Evolutionary conservation across 495 filamentous ascomycete species (phyloP).

Genomic region (Tuber calosporum): DNA sequence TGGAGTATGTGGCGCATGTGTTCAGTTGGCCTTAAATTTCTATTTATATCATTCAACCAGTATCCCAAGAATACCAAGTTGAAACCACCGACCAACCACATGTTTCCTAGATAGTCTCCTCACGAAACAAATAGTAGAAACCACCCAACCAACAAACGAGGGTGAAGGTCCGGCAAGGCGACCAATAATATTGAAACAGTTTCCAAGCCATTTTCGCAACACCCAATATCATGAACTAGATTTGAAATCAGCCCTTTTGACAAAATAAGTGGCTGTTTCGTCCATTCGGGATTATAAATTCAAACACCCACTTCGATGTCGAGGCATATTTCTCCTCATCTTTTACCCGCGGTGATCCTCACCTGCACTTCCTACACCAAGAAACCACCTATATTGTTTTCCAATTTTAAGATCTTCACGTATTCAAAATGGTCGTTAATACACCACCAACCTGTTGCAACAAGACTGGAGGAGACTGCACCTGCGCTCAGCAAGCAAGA

Average conservation of each 20-base stretch:
- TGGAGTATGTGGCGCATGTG: too few relatives aligned
- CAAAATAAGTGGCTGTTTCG: background rate
- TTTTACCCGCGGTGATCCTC: conserved; percentile 3
- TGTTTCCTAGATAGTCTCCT: too few relatives aligned
- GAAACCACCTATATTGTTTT: background rate
- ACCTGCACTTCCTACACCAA: too few relatives aligned
- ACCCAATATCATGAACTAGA: background rate
- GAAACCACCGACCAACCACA: too few relatives aligned
- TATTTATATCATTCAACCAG: too few relatives aligned
- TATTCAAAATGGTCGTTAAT: conserved; percentile 16
- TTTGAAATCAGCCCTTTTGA: background rate
- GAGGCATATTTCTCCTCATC: background rate
- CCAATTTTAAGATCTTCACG: background rate
- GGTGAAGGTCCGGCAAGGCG: too few relatives aligned
- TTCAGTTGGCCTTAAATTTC: too few relatives aligned
- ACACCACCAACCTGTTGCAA: conserved; percentile 38
- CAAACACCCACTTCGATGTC: background rate
- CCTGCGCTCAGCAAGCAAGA: conserved; percentile 50
- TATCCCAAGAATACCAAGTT: too few relatives aligned
- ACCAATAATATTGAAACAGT: background rate
- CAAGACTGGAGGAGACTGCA: conserved; percentile 22
- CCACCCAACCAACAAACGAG: too few relatives aligned
- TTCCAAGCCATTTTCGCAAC: background rate
- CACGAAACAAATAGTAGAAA: too few relatives aligned
- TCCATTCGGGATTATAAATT: background rate